A percentile compares a stretch with the other conserved stretches of the same genome.
These are phyloP conservation scores for Chrysosphaeria jannelii DNA, from an alignment of 2,329 filamentous ascomycete species.

Conservation along the genomic window DNA sequence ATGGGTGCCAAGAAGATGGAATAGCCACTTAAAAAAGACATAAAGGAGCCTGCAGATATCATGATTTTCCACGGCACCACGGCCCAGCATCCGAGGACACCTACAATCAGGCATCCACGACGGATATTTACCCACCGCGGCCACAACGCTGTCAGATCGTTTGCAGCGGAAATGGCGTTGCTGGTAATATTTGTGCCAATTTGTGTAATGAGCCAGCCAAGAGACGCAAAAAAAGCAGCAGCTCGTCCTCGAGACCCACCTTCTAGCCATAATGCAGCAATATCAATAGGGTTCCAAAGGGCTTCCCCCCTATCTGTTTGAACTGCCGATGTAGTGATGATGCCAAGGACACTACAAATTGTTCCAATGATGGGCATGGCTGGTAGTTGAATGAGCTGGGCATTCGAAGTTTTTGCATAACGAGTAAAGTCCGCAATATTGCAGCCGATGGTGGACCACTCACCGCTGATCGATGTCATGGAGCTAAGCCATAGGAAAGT, in stretches of 20 bases:
- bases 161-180: constrained; percentile 21
- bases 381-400: constrained; percentile 13
- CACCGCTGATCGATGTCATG: constrained; percentile 16
- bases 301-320: constrained; percentile 19
- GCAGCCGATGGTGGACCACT: constrained; percentile 13
- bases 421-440: constrained; percentile 24
- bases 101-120: constrained; percentile 23
- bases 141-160: constrained; percentile 22
- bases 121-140: constrained; percentile 23
- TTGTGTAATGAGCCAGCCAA: constrained; percentile 22
- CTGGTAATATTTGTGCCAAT: constrained; percentile 25
- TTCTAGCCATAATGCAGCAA: constrained; percentile 14
- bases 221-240: constrained; percentile 16
- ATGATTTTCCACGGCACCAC: constrained; percentile 38
- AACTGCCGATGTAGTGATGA: constrained; percentile 24
- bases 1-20: constrained; percentile 12
- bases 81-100: constrained; percentile 24
- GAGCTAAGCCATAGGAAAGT: constrained; percentile 12
- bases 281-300: constrained; percentile 18
- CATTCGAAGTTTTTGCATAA: constrained; percentile 10
- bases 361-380: constrained; percentile 18
- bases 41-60: constrained; percentile 22
- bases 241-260: constrained; percentile 13
- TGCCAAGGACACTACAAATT: constrained; percentile 19
- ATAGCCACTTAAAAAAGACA: constrained; percentile 36